These are phyloP conservation scores for Encephalitozoon romaleae DNA, from an alignment of 371 early-diverging fungal genomes.

Conservation along the genomic window DNA sequence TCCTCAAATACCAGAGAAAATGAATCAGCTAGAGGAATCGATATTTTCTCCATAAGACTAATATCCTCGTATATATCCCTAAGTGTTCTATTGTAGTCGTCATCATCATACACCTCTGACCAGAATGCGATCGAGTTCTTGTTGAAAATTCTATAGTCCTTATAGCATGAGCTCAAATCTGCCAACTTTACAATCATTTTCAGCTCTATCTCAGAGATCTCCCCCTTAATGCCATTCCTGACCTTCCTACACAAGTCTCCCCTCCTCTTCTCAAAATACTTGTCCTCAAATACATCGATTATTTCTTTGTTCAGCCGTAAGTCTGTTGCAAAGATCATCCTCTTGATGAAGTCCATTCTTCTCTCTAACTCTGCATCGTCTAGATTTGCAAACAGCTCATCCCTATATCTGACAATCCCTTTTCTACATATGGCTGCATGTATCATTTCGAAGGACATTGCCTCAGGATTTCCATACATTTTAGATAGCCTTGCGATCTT, in stretches of 20 bases:
- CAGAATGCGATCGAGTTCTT: neutral
- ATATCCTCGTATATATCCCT: constrained; percentile 2
- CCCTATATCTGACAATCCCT: neutral
- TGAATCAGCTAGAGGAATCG: constrained; percentile 7
- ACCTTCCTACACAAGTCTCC: neutral
- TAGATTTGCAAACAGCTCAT: neutral
- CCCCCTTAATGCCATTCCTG: neutral
- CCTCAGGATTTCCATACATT: neutral
- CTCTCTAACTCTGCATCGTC: neutral
- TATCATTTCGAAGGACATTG: neutral
- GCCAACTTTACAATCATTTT: constrained; percentile 20
- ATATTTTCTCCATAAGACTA: neutral
- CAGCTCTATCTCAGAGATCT: constrained; percentile 20
- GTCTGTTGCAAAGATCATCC: constrained; percentile 19
- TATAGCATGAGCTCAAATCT: constrained; percentile 12
- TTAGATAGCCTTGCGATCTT: neutral
- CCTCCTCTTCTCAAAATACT: neutral
- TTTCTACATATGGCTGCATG: neutral
- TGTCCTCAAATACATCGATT: neutral
- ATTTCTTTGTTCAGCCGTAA: neutral
- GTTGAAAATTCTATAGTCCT: neutral
- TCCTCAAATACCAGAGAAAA: constrained; percentile 22
- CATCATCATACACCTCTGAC: neutral
- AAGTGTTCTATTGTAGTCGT: neutral
- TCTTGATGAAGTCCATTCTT: neutral